phyloP scores from a whole-genome alignment of 164 flowering plant genomes.

The Protea cynaroides region DNA sequence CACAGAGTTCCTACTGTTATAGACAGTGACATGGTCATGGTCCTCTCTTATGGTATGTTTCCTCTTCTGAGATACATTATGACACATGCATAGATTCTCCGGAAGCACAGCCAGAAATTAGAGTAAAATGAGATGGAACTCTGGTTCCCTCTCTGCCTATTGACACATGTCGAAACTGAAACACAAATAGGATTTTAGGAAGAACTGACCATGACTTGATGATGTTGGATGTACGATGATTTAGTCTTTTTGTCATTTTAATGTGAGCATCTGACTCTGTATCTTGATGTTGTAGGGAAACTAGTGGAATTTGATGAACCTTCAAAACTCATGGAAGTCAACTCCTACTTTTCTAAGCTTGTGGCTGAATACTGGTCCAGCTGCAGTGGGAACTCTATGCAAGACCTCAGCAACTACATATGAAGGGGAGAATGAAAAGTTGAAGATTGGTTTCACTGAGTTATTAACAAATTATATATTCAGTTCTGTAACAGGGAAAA shows the following conservation, averaged over 20 bases:
- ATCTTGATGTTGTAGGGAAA: slow-evolving; percentile 34
- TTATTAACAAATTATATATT: too few species aligned
- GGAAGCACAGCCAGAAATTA: not conserved
- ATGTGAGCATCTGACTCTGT: not conserved
- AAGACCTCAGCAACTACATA: slow-evolving; percentile 13
- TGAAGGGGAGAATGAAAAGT: not conserved
- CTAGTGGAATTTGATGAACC: slow-evolving; percentile 74
- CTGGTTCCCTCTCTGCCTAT: not conserved
- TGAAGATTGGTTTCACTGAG: too few species aligned
- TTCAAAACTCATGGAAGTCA: slow-evolving; percentile 49
- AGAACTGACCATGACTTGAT: too few species aligned
- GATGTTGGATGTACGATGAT: too few species aligned
- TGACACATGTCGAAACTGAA: not conserved
- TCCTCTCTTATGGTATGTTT: slow-evolving; percentile 71
- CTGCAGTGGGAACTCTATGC: slow-evolving; percentile 36
- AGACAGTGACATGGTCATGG: slow-evolving; percentile 87
- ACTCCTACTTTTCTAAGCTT: slow-evolving; percentile 67
- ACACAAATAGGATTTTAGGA: too few species aligned
- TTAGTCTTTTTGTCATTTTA: not conserved
- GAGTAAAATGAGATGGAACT: not conserved
- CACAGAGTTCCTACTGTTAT: slow-evolving; percentile 87
- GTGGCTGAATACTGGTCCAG: slow-evolving; percentile 83
- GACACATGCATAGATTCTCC: too few species aligned
- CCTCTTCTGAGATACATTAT: not conserved
- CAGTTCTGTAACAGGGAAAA: too few species aligned